A percentile compares a stretch with the other conserved stretches of the same genome.
Conservation (phyloP, 2,329 filamentous ascomycete genomes). For the Penicillium sclerotigenum region DNA sequence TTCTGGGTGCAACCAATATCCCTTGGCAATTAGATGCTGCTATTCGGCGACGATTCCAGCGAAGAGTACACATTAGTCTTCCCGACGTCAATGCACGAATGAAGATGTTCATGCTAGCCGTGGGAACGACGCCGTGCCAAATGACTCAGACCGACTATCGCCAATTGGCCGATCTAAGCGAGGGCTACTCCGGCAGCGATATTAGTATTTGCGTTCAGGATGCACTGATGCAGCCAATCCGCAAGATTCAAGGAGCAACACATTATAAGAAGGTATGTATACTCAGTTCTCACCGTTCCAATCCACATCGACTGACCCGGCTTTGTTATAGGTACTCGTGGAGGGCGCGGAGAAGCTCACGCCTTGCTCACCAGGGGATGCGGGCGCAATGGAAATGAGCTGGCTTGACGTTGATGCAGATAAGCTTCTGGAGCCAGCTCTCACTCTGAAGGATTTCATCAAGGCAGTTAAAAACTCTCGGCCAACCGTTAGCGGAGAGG, state of each 20-base stretch:
- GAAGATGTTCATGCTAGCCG: slow-evolving; percentile 90
- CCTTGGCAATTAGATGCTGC: slow-evolving; percentile 97
- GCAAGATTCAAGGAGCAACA: slow-evolving; percentile 94
- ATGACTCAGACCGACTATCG: slow-evolving; percentile 75
- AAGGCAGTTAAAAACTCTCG: slow-evolving; percentile 84
- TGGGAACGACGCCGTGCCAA: slow-evolving; percentile 89
- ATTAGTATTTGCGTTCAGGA: slow-evolving; percentile 94
- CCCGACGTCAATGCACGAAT: slow-evolving; percentile 84
- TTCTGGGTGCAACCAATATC: slow-evolving; percentile 95
- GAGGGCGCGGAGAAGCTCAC: slow-evolving; percentile 63
- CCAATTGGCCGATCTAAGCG: slow-evolving; percentile 73
- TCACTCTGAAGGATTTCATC: slow-evolving; percentile 87
- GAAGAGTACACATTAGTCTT: slow-evolving; percentile 90
- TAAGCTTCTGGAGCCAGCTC: slow-evolving; percentile 77
- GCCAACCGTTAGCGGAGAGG: slow-evolving; percentile 85
- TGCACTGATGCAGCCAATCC: slow-evolving; percentile 93
- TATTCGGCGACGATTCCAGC: slow-evolving; percentile 92
- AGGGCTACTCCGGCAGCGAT: slow-evolving; percentile 95
- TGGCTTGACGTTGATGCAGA: slow-evolving; percentile 87
- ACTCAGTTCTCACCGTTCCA: slow-evolving; percentile 22
- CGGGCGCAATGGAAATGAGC: slow-evolving; percentile 83
- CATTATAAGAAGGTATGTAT: slow-evolving; percentile 82
- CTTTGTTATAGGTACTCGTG: slow-evolving; percentile 58
- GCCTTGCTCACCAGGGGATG: slow-evolving; percentile 89
- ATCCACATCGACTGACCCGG: neutral